Conservation (phyloP, 805 yeast species). For the Hanseniaspora jakobsenii region DNA sequence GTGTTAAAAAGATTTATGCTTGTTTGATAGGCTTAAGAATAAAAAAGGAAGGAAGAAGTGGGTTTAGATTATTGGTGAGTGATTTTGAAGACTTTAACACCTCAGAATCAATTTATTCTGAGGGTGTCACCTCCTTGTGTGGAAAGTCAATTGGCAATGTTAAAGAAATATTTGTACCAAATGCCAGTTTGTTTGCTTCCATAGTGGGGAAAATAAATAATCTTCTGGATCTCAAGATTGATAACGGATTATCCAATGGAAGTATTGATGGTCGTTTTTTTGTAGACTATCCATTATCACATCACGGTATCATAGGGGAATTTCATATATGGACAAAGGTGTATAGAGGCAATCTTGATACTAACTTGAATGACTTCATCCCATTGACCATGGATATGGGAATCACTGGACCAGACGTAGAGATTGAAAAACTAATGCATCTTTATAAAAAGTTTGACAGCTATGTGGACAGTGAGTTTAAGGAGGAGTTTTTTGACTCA, state of each 20-base stretch:
- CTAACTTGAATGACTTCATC: not conserved
- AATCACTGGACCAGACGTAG: not conserved
- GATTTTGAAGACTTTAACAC: not conserved
- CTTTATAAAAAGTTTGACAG: conserved; percentile 1
- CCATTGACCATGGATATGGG: not conserved
- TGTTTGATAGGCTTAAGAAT: conserved; percentile 4
- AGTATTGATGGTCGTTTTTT: conserved; percentile 1
- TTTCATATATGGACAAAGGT: not conserved
- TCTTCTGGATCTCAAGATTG: not conserved
- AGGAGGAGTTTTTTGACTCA: not conserved
- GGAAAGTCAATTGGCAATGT: not conserved
- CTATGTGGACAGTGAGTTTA: not conserved
- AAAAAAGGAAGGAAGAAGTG: conserved; percentile 3
- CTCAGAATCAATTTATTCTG: not conserved
- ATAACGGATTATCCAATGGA: not conserved
- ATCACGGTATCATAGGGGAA: not conserved
- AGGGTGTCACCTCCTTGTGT: not conserved
- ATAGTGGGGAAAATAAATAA: not conserved
- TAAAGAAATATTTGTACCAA: conserved; percentile 1
- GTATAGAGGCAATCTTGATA: not conserved
- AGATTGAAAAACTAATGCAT: not conserved
- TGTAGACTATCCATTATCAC: not conserved
- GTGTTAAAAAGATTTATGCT: not conserved
- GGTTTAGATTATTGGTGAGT: conserved; percentile 1
- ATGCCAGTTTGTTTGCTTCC: not conserved